These are phyloP conservation scores for Tetracladium setigerum DNA, from an alignment of 495 filamentous ascomycete genomes.

Conservation along the genomic window DNA sequence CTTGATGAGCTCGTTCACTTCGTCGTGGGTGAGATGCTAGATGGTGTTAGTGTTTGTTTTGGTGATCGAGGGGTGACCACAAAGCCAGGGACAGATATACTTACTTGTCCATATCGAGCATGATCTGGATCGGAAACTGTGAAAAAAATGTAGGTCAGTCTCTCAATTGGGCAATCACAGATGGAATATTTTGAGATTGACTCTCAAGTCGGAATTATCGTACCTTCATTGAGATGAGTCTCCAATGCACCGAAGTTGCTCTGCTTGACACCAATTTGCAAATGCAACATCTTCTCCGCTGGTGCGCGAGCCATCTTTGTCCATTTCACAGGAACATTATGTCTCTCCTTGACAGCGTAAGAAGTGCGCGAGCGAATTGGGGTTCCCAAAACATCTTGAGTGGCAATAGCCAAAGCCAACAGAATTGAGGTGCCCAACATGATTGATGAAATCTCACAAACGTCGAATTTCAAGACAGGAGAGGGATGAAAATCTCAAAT, in stretches of 20 bases:
- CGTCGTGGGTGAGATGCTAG: constrained; percentile 38
- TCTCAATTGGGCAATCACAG: background rate
- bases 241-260: constrained; percentile 39
- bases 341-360: constrained; percentile 46
- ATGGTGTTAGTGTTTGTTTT: constrained; percentile 27
- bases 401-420: constrained; percentile 21
- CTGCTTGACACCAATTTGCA: constrained; percentile 47
- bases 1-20: constrained; percentile 17
- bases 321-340: constrained; percentile 42
- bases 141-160: background rate
- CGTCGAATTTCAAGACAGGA: too few relatives aligned
- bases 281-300: constrained; percentile 27
- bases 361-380: constrained; percentile 27
- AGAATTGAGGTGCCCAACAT: constrained; percentile 25
- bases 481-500: too few relatives aligned
- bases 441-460: background rate
- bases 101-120: constrained; percentile 33
- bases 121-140: constrained; percentile 32
- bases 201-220: background rate
- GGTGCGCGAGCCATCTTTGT: constrained; percentile 35
- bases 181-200: background rate
- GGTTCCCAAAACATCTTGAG: constrained; percentile 22
- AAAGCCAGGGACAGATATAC: constrained; percentile 17
- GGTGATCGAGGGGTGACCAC: constrained; percentile 23
- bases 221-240: constrained; percentile 43